Evolutionary conservation across 2,329 filamentous ascomycete species (phyloP), one percentile per base, ranked within the genome.

Genomic region (Colletotrichum lini): DNA sequence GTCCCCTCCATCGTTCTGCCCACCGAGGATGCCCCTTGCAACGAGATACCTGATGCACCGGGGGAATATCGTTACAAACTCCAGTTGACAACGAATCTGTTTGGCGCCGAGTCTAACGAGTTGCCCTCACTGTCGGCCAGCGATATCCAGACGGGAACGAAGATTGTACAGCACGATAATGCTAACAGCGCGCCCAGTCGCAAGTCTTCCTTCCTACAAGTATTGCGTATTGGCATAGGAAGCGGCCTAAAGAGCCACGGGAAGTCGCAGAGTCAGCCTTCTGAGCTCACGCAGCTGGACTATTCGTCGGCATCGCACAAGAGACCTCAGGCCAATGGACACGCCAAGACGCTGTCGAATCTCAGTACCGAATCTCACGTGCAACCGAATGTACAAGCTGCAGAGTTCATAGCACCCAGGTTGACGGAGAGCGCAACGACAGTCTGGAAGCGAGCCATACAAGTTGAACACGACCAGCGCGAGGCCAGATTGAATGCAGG

Each of bases 141-240:
- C 72, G 83, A 78, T 23, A 86, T 86, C 73, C 78, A 75, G 12
- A 84, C 87, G 69, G 79, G 84, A 6, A 81, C 85, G 60, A 74
- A 80, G 18, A 74, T 75, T 6, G 13, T 30, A 21, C 16, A 58
- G n/a, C 40, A n/a, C 52, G 40, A 7, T 21, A 3, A 7, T n/a
- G 42, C n/a, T 18, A 40, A 23, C 7, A 9, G 21, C 16, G 10
- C 1, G 15, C 45, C 50, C 38, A 40, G 23, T 7, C 65, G 68
- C n/a, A 71, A 63, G 53, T 30, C 68, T 18, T 68, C 68, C 9
- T 68, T 71, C 40, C 50, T 71, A 4, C 58, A 68, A 30, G 18
- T 26, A 9, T 38, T 71, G n/a, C 57, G 60, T 40, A 40, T 58
- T 45, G 57, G 65, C 21, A 58, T 18, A 35, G 56, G n/a, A 56